Evolutionary conservation across 768 basidiomycete genomes (phyloP).

Genomic region (Trametes sanguinea): DNA sequence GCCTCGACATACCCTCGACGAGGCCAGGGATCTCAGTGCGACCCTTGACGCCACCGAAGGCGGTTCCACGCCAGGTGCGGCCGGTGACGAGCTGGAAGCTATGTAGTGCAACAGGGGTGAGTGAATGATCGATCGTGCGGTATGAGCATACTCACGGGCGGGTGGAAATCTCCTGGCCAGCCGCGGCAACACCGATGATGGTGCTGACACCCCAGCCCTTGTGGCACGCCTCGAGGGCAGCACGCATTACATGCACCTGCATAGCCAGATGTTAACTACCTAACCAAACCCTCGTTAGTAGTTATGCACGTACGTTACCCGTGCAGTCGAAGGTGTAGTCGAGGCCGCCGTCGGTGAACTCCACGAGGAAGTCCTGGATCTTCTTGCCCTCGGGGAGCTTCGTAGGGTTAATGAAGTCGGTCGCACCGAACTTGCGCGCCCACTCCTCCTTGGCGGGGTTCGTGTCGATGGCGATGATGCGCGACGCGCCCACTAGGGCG

Average conservation of each 20-base stretch:
- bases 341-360: conserved; percentile 93
- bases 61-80: conserved; percentile 90
- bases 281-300: background rate
- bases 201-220: conserved; percentile 99
- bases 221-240: conserved; percentile 97
- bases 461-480: conserved; percentile 90
- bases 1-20: conserved; percentile 68
- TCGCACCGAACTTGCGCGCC: conserved; percentile 93
- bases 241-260: conserved; percentile 89
- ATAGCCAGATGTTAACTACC: background rate
- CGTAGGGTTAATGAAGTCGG: conserved; percentile 88
- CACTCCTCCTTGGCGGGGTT: conserved; percentile 85
- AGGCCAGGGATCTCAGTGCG: conserved; percentile 93
- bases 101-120: conserved; percentile 22
- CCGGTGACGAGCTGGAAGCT: conserved; percentile 74
- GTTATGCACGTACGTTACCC: conserved; percentile 61
- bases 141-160: conserved; percentile 33
- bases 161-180: conserved; percentile 74
- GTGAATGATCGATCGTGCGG: background rate
- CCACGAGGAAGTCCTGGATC: conserved; percentile 88
- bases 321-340: conserved; percentile 98
- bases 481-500: conserved; percentile 72
- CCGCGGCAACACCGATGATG: conserved; percentile 95
- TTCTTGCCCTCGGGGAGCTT: conserved; percentile 73
- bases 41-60: conserved; percentile 98